Evolutionary conservation across 805 yeast genomes (phyloP).

Genomic region (Candida arabinofermentans): DNA sequence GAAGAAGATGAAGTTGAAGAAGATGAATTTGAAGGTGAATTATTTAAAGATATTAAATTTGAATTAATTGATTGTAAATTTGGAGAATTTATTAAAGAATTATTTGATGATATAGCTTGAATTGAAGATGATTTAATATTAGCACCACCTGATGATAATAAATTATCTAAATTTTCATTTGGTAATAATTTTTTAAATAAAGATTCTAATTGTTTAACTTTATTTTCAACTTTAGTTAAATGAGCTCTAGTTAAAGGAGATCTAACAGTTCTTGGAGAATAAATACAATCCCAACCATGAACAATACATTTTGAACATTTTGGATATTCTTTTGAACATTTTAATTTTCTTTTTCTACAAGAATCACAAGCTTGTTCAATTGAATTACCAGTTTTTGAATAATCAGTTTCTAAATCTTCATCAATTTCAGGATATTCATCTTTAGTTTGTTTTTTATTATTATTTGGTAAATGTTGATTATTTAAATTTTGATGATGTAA

Average conservation of each 20-base stretch:
- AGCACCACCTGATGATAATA: constrained; percentile 20
- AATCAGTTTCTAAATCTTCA: constrained; percentile 1
- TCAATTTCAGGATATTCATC: constrained; percentile 3
- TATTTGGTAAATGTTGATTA: constrained; percentile 12
- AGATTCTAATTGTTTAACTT: constrained; percentile 44
- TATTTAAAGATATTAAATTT: constrained; percentile 3
- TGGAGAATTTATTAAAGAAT: constrained; percentile 14
- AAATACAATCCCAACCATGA: constrained; percentile 70
- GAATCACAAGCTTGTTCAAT: constrained; percentile 75
- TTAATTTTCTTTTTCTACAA: constrained; percentile 73
- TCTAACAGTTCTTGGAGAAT: constrained; percentile 73
- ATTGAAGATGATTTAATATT: no score
- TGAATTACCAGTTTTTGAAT: neutral
- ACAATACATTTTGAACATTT: constrained; percentile 69
- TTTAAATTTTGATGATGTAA: constrained; percentile 13
- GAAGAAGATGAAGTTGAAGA: neutral
- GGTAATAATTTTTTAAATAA: constrained; percentile 41
- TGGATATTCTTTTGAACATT: constrained; percentile 77
- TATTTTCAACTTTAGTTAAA: constrained; percentile 68
- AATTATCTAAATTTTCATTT: constrained; percentile 40
- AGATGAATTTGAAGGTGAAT: constrained; percentile 3
- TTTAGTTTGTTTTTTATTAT: constrained; percentile 3
- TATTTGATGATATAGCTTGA: constrained; percentile 11
- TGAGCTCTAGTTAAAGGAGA: constrained; percentile 81
- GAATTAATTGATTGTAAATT: constrained; percentile 6